These are phyloP conservation scores for Dactylella cylindrospora DNA, from an alignment of 2,329 filamentous ascomycete genomes.

Conservation along the genomic window DNA sequence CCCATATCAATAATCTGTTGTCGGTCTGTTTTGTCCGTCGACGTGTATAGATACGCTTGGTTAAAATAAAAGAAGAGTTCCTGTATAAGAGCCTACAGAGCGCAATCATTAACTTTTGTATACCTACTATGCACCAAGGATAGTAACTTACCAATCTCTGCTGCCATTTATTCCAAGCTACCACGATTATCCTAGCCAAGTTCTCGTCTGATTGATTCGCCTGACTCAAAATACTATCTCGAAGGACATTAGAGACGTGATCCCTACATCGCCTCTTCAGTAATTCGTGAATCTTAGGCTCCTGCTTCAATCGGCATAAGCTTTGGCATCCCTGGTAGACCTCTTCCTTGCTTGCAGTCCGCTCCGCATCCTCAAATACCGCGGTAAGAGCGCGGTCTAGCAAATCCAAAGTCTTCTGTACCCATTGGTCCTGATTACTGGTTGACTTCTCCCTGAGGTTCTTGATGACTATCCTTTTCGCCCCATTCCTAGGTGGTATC, in stretches of 20 bases:
- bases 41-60: conserved; percentile 78
- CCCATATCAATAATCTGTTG: conserved; percentile 79
- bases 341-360: conserved; percentile 76
- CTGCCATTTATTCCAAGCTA: conserved; percentile 76
- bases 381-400: conserved; percentile 71
- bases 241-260: conserved; percentile 63
- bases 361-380: conserved; percentile 68
- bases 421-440: conserved; percentile 73
- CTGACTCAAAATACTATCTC: conserved; percentile 59
- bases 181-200: conserved; percentile 62
- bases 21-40: conserved; percentile 61
- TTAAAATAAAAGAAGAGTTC: conserved; percentile 95
- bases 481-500: conserved; percentile 32
- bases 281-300: conserved; percentile 66
- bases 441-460: conserved; percentile 72
- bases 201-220: conserved; percentile 62
- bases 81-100: conserved; percentile 60
- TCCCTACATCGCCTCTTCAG: conserved; percentile 67
- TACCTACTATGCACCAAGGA: background rate
- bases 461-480: conserved; percentile 89
- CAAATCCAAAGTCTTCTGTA: conserved; percentile 72
- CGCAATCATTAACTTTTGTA: conserved; percentile 9
- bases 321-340: conserved; percentile 91
- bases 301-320: conserved; percentile 76
- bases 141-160: conserved; percentile 65